These are phyloP conservation scores for Elongisporangium prolatum DNA, from an alignment of 352 stramenopile species.

Conservation along the genomic window DNA sequence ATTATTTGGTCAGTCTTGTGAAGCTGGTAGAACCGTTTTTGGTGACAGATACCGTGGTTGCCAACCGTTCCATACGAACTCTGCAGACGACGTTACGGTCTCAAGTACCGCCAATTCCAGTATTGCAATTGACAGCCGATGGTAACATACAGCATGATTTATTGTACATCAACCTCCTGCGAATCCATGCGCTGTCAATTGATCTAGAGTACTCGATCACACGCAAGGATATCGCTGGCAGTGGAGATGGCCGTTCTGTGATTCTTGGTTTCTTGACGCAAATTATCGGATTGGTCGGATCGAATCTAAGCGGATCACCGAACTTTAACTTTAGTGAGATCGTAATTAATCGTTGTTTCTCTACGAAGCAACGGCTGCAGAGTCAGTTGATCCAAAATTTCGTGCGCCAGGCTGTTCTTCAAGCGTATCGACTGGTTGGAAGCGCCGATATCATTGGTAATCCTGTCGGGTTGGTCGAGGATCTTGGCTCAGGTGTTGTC, in stretches of 20 bases:
- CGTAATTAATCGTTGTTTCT: constrained; percentile 79
- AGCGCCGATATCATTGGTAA: constrained; percentile 87
- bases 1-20: constrained; percentile 80
- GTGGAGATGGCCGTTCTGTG: constrained; percentile 57
- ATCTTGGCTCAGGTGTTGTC: constrained; percentile 80
- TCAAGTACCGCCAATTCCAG: constrained; percentile 56
- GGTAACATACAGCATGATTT: constrained; percentile 71
- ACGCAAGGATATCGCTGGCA: constrained; percentile 74
- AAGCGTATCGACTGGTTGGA: constrained; percentile 79
- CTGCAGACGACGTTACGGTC: constrained; percentile 56
- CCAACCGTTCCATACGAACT: constrained; percentile 48
- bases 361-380: constrained; percentile 71
- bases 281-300: constrained; percentile 77
- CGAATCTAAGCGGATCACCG: constrained; percentile 78
- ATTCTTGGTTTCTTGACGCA: constrained; percentile 79
- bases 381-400: constrained; percentile 83
- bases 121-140: constrained; percentile 45
- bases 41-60: constrained; percentile 59
- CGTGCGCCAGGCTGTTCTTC: constrained; percentile 73
- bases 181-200: constrained; percentile 64
- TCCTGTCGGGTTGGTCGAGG: constrained; percentile 82
- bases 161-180: constrained; percentile 80
- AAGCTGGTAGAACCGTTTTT: constrained; percentile 80
- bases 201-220: constrained; percentile 85
- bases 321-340: constrained; percentile 85